phyloP scores from a whole-genome alignment of 1,139 yeast species.

The Petasospora rhodanensis region DNA sequence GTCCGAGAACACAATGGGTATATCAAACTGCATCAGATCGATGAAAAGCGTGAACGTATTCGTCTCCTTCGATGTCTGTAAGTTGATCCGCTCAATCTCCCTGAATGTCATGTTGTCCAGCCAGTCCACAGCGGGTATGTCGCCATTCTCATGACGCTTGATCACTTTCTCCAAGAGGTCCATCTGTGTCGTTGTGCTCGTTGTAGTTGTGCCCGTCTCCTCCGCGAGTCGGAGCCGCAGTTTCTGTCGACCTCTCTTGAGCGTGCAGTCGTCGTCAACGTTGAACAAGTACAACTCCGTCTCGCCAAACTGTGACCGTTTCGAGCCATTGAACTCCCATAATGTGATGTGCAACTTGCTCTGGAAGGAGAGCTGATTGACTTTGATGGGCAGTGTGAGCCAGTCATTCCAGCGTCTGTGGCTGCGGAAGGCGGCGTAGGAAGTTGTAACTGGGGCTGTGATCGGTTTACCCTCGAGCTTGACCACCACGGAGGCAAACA shows the following conservation, averaged over 20 bases:
- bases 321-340: conserved; percentile 60
- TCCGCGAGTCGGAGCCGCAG: conserved; percentile 36
- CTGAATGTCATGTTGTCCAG: conserved; percentile 65
- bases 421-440: conserved; percentile 55
- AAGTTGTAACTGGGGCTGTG: conserved; percentile 64
- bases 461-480: conserved; percentile 58
- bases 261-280: conserved; percentile 35
- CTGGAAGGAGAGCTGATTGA: conserved; percentile 62
- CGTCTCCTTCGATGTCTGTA: conserved; percentile 26
- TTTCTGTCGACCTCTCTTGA: conserved; percentile 56
- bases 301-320: conserved; percentile 48
- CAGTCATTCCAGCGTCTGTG: conserved; percentile 51
- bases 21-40: conserved; percentile 72
- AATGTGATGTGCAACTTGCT: conserved; percentile 58
- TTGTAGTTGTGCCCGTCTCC: conserved; percentile 10
- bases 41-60: conserved; percentile 47
- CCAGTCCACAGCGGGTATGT: conserved; percentile 63
- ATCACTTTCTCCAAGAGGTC: conserved; percentile 49
- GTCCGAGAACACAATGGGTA: conserved; percentile 80
- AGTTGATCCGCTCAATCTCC: conserved; percentile 44
- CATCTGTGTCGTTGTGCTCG: conserved; percentile 31
- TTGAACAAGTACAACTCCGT: conserved; percentile 62
- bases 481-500: conserved; percentile 59
- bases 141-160: conserved; percentile 67
- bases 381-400: conserved; percentile 65